Percentiles rank a stretch among this genome's conserved stretches.
Evolutionary conservation across 352 stramenopile genomes (phyloP).

Genomic region (Phytophthora citricola): DNA sequence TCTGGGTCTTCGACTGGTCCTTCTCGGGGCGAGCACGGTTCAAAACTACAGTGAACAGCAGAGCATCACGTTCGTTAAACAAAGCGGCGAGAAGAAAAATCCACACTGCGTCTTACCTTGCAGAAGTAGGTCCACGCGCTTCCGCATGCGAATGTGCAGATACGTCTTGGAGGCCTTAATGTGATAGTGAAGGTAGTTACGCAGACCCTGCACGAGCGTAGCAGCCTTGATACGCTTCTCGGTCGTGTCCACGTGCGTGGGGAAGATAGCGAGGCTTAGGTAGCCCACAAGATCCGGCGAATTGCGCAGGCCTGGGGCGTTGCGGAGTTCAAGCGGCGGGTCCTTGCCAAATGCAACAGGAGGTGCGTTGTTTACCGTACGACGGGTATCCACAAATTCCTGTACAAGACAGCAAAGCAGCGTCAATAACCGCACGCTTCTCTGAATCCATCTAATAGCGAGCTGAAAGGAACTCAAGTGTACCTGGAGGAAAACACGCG

Average conservation of each 20-base stretch:
- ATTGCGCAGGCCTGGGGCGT: constrained; percentile 64
- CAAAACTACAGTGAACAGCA: constrained; percentile 63
- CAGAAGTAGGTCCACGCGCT: constrained; percentile 91
- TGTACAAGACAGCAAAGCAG: constrained; percentile 27
- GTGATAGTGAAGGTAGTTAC: constrained; percentile 96
- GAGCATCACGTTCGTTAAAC: neutral
- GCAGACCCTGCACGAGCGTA: constrained; percentile 88
- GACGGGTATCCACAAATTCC: constrained; percentile 93
- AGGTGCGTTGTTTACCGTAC: constrained; percentile 95
- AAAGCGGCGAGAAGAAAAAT: too few relatives aligned
- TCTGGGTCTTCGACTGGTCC: constrained; percentile 87
- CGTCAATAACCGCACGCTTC: constrained; percentile 1
- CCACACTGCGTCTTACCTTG: constrained; percentile 58
- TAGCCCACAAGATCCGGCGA: constrained; percentile 89
- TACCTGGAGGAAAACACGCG: constrained; percentile 91
- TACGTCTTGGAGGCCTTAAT: constrained; percentile 97
- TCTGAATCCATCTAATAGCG: neutral
- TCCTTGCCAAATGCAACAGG: constrained; percentile 92
- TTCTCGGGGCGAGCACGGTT: constrained; percentile 92
- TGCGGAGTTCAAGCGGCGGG: constrained; percentile 86
- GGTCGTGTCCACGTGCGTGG: constrained; percentile 87
- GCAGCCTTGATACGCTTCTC: constrained; percentile 91
- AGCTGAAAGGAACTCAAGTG: neutral
- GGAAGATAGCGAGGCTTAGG: constrained; percentile 90
- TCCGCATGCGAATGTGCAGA: constrained; percentile 96